Conservation (phyloP, 1,284 basidiomycete species). For the Bondarzewia mesenterica region DNA sequence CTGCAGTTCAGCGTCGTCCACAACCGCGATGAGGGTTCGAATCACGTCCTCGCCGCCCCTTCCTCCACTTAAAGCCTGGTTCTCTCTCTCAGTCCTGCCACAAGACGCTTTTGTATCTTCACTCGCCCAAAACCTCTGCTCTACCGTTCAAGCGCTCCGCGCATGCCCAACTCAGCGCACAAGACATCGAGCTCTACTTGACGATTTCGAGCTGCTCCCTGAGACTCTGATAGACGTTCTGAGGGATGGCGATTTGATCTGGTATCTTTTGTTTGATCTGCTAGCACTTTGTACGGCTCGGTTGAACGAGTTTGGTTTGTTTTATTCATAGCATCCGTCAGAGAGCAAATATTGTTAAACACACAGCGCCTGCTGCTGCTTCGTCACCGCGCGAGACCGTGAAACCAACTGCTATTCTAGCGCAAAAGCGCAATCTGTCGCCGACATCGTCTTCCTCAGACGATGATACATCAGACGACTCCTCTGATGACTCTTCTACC, state of each 20-base stretch:
- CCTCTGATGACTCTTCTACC: slow-evolving; percentile 17
- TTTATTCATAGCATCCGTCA: neutral
- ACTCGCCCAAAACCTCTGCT: slow-evolving; percentile 22
- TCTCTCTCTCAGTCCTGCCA: slow-evolving; percentile 18
- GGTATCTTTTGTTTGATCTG: slow-evolving; percentile 17
- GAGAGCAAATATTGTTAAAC: neutral
- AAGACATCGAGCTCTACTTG: slow-evolving; percentile 28
- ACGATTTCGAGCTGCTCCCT: slow-evolving; percentile 38
- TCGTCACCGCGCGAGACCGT: neutral
- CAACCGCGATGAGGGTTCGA: slow-evolving; percentile 32
- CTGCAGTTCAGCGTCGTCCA: neutral
- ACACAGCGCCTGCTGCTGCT: slow-evolving; percentile 5
- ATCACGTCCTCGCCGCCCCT: slow-evolving; percentile 29
- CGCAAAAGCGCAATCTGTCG: too few relatives aligned
- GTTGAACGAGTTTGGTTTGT: neutral
- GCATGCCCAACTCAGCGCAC: slow-evolving; percentile 11
- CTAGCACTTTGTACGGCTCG: neutral
- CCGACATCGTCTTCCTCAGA: slow-evolving; percentile 6
- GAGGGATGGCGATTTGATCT: slow-evolving; percentile 35
- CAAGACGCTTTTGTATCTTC: slow-evolving; percentile 16
- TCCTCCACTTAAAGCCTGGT: slow-evolving; percentile 34
- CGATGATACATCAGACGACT: slow-evolving; percentile 8
- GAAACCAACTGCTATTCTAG: neutral
- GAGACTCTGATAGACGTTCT: slow-evolving; percentile 28
- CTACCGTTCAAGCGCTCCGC: slow-evolving; percentile 17